A percentile compares a stretch with the other conserved stretches of the same genome.
Evolutionary conservation across 2,329 filamentous ascomycete species (phyloP).

Genomic region (Mycocentrospora acerina): DNA sequence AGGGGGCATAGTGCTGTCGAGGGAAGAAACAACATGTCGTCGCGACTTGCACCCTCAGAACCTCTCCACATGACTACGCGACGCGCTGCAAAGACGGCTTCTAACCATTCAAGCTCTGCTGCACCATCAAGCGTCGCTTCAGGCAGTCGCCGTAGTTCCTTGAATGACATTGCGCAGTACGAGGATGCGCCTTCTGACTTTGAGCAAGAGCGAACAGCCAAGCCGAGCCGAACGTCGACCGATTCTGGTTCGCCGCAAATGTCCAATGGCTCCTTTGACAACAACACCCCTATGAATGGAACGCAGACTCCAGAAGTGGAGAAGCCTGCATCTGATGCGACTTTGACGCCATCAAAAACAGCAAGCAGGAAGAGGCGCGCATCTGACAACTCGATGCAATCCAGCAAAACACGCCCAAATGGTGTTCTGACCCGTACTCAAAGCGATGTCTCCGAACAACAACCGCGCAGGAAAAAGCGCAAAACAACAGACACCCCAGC

Average conservation of each 20-base stretch:
- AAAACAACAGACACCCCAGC: slow-evolving; percentile 30
- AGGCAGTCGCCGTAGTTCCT: slow-evolving; percentile 43
- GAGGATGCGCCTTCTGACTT: slow-evolving; percentile 29
- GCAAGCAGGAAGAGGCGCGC: slow-evolving; percentile 36
- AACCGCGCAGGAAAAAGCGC: slow-evolving; percentile 39
- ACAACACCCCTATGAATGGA: slow-evolving; percentile 32
- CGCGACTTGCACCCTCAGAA: slow-evolving; percentile 49
- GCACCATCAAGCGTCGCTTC: slow-evolving; percentile 37
- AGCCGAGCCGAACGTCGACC: slow-evolving; percentile 42
- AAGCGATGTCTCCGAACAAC: slow-evolving; percentile 39
- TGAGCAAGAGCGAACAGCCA: slow-evolving; percentile 41
- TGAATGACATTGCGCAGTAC: slow-evolving; percentile 36
- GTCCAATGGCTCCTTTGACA: slow-evolving; percentile 31
- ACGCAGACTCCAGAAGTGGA: slow-evolving; percentile 27
- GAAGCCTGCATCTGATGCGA: slow-evolving; percentile 19
- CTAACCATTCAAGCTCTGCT: slow-evolving; percentile 37
- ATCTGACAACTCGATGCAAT: slow-evolving; percentile 35
- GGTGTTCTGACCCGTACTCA: slow-evolving; percentile 37
- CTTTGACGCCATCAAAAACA: slow-evolving; percentile 19
- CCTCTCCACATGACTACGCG: slow-evolving; percentile 54
- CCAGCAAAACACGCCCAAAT: slow-evolving; percentile 36
- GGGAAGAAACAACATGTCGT: slow-evolving; percentile 29
- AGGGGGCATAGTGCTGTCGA: slow-evolving; percentile 27
- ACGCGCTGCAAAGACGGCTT: slow-evolving; percentile 43
- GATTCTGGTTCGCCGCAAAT: slow-evolving; percentile 39